Percentiles rank a stretch among this genome's conserved stretches.
Conservation (phyloP, 1,284 basidiomycete species). For the Abortiporus biennis region DNA sequence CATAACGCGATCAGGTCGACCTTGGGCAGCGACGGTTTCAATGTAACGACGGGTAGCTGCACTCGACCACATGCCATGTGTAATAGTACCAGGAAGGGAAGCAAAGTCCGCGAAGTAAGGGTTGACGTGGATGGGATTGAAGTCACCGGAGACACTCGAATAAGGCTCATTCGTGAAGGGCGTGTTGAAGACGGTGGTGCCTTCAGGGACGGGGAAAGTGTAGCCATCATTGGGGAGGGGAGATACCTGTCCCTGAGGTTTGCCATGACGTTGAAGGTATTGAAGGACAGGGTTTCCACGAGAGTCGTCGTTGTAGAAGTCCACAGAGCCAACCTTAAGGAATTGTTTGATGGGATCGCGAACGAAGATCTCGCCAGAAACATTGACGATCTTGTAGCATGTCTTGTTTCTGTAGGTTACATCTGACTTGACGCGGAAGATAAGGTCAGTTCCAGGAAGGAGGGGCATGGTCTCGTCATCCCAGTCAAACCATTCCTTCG, state of each 20-base stretch:
- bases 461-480: constrained; percentile 78
- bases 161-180: constrained; percentile 93
- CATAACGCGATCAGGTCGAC: constrained; percentile 85
- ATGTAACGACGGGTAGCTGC: constrained; percentile 92
- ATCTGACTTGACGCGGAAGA: constrained; percentile 86
- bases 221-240: constrained; percentile 87
- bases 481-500: constrained; percentile 99
- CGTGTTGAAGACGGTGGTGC: constrained; percentile 61
- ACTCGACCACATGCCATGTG: constrained; percentile 96
- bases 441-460: constrained; percentile 74
- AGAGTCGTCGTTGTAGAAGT: constrained; percentile 82
- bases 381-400: constrained; percentile 77
- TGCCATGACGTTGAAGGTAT: constrained; percentile 89
- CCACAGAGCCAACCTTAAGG: constrained; percentile 83
- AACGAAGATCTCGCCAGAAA: constrained; percentile 81
- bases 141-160: constrained; percentile 94
- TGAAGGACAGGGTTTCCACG: constrained; percentile 92
- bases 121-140: constrained; percentile 97
- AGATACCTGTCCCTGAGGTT: constrained; percentile 68
- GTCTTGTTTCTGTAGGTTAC: constrained; percentile 90
- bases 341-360: constrained; percentile 83
- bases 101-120: constrained; percentile 97
- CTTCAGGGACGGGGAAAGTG: constrained; percentile 57
- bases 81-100: constrained; percentile 92
- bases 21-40: constrained; percentile 92